A percentile compares a stretch with the other conserved stretches of the same genome.
These are phyloP conservation scores for Stellera chamaejasme DNA, from an alignment of 345 rosid species.

Conservation along the genomic window DNA sequence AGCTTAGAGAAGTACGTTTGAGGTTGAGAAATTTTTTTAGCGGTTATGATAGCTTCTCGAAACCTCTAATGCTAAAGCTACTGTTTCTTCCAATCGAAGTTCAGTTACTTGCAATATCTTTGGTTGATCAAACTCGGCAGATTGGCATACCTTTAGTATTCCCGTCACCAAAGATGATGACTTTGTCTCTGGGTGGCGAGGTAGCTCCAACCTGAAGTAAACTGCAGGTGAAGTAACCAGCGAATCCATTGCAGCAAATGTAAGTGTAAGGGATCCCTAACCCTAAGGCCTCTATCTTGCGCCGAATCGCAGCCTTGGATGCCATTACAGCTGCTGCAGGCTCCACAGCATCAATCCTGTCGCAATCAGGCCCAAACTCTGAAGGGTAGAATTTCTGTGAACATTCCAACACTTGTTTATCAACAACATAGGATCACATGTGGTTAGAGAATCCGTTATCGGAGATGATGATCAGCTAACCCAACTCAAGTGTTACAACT, in stretches of 20 bases:
- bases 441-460: too few relatives aligned
- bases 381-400: slow-evolving; percentile 60
- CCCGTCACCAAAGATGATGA: slow-evolving; percentile 51
- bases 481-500: too few relatives aligned
- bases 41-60: too few relatives aligned
- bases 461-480: too few relatives aligned
- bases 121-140: neutral
- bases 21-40: too few relatives aligned
- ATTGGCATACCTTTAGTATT: slow-evolving; percentile 40
- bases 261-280: slow-evolving; percentile 44
- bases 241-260: slow-evolving; percentile 36
- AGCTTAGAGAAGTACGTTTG: neutral
- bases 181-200: slow-evolving; percentile 54
- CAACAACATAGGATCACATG: too few relatives aligned
- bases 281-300: slow-evolving; percentile 40
- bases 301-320: slow-evolving; percentile 36
- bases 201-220: slow-evolving; percentile 37
- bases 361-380: slow-evolving; percentile 63
- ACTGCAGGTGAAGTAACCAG: slow-evolving; percentile 43
- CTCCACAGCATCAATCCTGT: slow-evolving; percentile 40
- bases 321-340: slow-evolving; percentile 33
- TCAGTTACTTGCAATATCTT: neutral
- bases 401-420: neutral
- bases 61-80: too few relatives aligned
- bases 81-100: too few relatives aligned